Evolutionary conservation across 225 moss, liverwort and hornwort species (phyloP).

Genomic region (Asterella californica): DNA sequence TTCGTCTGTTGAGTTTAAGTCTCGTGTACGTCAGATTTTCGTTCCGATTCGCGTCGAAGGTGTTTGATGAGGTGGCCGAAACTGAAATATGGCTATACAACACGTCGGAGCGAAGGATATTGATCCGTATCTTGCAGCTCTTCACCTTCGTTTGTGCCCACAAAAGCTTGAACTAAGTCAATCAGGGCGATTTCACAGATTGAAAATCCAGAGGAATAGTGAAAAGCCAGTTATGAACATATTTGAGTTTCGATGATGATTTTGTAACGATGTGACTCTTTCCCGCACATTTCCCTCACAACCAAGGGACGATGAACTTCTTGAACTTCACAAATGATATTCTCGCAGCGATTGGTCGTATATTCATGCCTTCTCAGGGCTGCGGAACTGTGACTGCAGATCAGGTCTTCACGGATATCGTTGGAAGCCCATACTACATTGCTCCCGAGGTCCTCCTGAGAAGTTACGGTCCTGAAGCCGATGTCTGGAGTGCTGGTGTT

Average conservation of each 20-base stretch:
- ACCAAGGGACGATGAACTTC: not conserved
- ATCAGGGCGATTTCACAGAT: too few species aligned
- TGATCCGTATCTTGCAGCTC: too few species aligned
- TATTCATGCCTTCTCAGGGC: not conserved
- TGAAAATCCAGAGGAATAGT: too few species aligned
- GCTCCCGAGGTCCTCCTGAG: constrained; percentile 41
- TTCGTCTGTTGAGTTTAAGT: not conserved
- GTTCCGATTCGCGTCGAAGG: not conserved
- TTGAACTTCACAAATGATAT: too few species aligned
- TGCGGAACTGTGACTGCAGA: not conserved
- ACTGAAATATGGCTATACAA: not conserved
- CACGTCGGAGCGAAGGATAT: too few species aligned
- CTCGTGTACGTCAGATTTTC: not conserved
- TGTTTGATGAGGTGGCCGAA: not conserved
- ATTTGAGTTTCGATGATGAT: too few species aligned
- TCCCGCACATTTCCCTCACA: too few species aligned
- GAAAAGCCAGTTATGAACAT: too few species aligned
- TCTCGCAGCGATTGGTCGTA: too few species aligned
- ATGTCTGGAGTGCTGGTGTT: constrained; percentile 45
- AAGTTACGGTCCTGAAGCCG: constrained; percentile 45
- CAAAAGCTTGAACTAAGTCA: too few species aligned
- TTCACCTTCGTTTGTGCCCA: too few species aligned
- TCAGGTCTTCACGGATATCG: constrained; percentile 38
- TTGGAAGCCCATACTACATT: constrained; percentile 49
- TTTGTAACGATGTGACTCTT: too few species aligned